These are phyloP conservation scores for Lentinula edodes DNA, from an alignment of 768 basidiomycete species.

Conservation along the genomic window DNA sequence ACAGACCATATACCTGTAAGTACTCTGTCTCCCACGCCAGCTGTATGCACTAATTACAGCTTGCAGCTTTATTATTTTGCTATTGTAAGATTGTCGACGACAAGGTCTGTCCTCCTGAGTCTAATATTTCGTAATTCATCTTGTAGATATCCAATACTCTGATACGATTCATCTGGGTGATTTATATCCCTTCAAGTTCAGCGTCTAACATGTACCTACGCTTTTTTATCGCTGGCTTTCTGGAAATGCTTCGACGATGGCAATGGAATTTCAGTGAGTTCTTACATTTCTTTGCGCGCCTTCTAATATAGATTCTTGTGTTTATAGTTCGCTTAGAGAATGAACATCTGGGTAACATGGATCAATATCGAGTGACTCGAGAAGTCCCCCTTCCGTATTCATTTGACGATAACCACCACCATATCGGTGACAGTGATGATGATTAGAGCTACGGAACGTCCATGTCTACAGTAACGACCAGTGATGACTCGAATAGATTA, in stretches of 20 bases:
- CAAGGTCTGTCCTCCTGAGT: not conserved
- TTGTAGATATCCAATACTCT: constrained; percentile 64
- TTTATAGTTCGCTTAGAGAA: constrained; percentile 74
- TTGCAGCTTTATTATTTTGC: constrained; percentile 72
- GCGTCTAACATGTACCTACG: constrained; percentile 48
- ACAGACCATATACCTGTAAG: constrained; percentile 53
- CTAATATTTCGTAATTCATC: not conserved
- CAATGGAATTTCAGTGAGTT: constrained; percentile 90
- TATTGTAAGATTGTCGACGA: constrained; percentile 38
- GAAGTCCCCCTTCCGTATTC: constrained; percentile 83
- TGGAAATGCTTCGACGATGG: constrained; percentile 77
- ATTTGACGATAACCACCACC: constrained; percentile 44
- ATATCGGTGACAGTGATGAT: constrained; percentile 30
- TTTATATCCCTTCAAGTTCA: constrained; percentile 54
- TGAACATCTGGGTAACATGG: constrained; percentile 90
- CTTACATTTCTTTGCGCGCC: not conserved
- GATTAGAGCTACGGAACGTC: constrained; percentile 18
- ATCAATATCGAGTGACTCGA: constrained; percentile 84
- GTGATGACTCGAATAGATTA: not conserved
- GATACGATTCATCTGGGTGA: constrained; percentile 78
- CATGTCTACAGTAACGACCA: not conserved
- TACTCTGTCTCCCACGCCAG: not conserved
- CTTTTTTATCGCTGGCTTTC: constrained; percentile 58
- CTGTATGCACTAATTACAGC: not conserved
- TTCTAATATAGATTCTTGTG: not conserved